A percentile compares a stretch with the other conserved stretches of the same genome.
Evolutionary conservation across 495 filamentous ascomycete genomes (phyloP).

Genomic region (Extremus antarcticus): DNA sequence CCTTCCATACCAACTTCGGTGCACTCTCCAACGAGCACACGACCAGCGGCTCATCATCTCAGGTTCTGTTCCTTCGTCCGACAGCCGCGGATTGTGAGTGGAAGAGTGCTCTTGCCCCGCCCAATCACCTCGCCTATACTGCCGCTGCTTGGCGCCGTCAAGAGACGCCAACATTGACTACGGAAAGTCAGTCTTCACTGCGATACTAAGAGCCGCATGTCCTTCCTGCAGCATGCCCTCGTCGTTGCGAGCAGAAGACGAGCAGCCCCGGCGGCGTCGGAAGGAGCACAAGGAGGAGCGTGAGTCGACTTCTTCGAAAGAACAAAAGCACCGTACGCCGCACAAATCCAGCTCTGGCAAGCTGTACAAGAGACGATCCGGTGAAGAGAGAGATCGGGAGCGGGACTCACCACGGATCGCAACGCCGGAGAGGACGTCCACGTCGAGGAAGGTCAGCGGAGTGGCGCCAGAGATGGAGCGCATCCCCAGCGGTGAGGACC

Average conservation of each 20-base stretch:
- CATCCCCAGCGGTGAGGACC: conserved; percentile 20
- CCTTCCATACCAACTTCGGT: too few species aligned
- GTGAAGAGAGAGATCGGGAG: conserved; percentile 12
- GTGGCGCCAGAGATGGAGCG: conserved; percentile 35
- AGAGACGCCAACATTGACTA: background rate
- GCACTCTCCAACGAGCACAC: too few species aligned
- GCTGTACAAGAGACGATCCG: conserved; percentile 1
- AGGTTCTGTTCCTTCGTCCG: too few species aligned
- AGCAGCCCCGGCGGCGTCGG: background rate
- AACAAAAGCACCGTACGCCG: background rate
- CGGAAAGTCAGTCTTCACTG: background rate
- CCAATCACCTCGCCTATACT: background rate
- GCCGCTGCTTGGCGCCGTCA: background rate
- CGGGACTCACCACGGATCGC: background rate
- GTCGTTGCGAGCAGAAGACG: background rate
- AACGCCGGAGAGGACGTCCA: background rate
- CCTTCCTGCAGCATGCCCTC: background rate
- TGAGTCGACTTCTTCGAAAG: conserved; percentile 11
- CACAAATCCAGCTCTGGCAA: conserved; percentile 5
- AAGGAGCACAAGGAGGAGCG: conserved; percentile 14
- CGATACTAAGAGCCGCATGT: background rate
- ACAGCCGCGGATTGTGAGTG: background rate
- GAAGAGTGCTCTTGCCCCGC: background rate
- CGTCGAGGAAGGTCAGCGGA: conserved; percentile 14
- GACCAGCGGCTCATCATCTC: too few species aligned